Evolutionary conservation across 495 filamentous ascomycete species (phyloP), one percentile per base, ranked within the genome.

Genomic region (Mycothermus thermophilus): DNA sequence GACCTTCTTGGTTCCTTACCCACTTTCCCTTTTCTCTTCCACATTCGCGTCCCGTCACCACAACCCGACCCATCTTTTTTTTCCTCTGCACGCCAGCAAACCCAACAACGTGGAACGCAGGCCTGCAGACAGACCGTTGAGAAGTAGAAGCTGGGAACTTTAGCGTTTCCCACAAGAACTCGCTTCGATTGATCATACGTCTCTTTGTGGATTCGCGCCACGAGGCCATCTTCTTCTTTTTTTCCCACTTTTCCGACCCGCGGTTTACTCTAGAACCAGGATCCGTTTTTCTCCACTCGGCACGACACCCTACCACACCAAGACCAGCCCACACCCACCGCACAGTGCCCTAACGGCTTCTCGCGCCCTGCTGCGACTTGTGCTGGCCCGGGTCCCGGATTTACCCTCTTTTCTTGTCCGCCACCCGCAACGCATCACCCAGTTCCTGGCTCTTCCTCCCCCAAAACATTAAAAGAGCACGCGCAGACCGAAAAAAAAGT

Each of bases 381-480:
- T n/a, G n/a, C n/a, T n/a, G n/a, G n/a, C n/a, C n/a, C n/a, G 34
- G 36, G 35, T 30, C 34, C 30, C 20, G 32, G 24, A 39, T n/a
- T 43, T 42, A 41, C 43, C 43, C 38, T 43, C 38, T 38, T 17
- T 17, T 35, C 3, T 15, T 46, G 44, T 27, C 51, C 42, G 40
- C 41, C 46, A 38, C 45, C 50, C 46, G 34, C 38, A 5, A 7
- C 17, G 23, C 43, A 44, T 46, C 48, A 47, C 37, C 44, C 45
- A 47, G 48, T 47, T 43, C 49, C 49, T 48, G 46, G 41, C 46
- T 46, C 45, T 31, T 30, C 32, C 41, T 43, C 30, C 42, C 29
- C 27, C 41, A 50, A 47, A 47, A 44, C 35, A 47, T 43, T 43
- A 43, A 50, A 45, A 45, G 46, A 44, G 42, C 38, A 36, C 44